Evolutionary conservation across 345 rosid genomes (phyloP).

Genomic region (Psidium friedrichsthalianum): DNA sequence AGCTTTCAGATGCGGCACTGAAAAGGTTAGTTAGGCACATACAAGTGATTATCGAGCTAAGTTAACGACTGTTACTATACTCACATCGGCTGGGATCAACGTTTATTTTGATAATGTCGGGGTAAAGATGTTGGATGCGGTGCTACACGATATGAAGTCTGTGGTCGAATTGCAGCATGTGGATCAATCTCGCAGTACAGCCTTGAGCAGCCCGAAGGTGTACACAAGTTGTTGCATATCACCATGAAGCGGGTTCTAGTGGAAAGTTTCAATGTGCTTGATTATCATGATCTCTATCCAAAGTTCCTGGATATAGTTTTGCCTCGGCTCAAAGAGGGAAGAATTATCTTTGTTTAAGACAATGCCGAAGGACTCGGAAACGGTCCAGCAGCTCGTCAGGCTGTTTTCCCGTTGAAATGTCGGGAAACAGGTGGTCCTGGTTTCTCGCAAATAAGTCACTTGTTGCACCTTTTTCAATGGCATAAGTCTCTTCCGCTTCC

Average conservation of each 20-base stretch:
- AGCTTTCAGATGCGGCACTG: conserved; percentile 3
- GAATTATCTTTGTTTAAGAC: not conserved
- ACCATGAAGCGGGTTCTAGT: not conserved
- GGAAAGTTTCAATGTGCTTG: not conserved
- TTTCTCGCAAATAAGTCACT: not conserved
- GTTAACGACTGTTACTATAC: not conserved
- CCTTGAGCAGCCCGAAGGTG: not conserved
- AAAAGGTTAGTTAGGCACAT: not conserved
- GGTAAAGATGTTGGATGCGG: conserved; percentile 1
- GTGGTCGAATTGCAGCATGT: not conserved
- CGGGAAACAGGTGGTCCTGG: not conserved
- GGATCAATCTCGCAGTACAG: not conserved
- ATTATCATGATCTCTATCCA: not conserved
- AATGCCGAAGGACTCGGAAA: not conserved
- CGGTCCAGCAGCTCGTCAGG: not conserved
- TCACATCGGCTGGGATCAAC: not conserved
- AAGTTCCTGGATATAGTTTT: not conserved
- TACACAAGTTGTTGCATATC: not conserved
- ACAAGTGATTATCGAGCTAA: not conserved
- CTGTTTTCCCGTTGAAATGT: not conserved
- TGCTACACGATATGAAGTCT: not conserved
- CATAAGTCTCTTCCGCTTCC: not conserved
- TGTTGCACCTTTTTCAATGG: not conserved
- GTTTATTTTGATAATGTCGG: conserved; percentile 4
- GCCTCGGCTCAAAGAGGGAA: not conserved